Evolutionary conservation across 495 filamentous ascomycete species (phyloP).

Genomic region (Lasiosphaeriaceae sp.): DNA sequence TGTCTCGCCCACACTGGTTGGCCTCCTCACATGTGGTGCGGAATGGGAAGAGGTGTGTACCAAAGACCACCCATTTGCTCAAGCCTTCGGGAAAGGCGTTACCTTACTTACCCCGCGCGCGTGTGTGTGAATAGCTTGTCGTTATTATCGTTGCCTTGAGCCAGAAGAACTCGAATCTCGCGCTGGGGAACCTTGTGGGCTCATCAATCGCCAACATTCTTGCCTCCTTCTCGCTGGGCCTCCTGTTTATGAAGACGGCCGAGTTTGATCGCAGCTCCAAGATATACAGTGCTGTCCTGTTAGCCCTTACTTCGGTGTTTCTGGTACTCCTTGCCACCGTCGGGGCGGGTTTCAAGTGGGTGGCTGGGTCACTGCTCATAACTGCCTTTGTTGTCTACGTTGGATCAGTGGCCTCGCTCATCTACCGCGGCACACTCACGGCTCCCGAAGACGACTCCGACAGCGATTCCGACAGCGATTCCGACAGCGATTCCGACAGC

Average conservation of each 20-base stretch:
- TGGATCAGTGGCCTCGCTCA: slow-evolving; percentile 40
- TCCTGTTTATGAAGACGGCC: slow-evolving; percentile 35
- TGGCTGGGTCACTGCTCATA: slow-evolving; percentile 39
- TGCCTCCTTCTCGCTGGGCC: slow-evolving; percentile 52
- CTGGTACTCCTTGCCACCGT: slow-evolving; percentile 32
- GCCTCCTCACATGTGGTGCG: slow-evolving; percentile 51
- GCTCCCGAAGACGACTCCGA: slow-evolving; percentile 31
- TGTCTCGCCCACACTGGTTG: slow-evolving; percentile 47
- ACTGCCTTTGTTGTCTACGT: slow-evolving; percentile 45
- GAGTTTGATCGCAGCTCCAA: slow-evolving; percentile 45
- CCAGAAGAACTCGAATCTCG: slow-evolving; percentile 45
- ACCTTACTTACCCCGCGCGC: neutral
- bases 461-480: slow-evolving; percentile 27
- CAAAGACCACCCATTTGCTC: neutral
- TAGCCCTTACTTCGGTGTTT: slow-evolving; percentile 34
- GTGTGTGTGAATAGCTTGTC: slow-evolving; percentile 42
- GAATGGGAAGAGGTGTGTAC: slow-evolving; percentile 54
- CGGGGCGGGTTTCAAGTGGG: slow-evolving; percentile 21
- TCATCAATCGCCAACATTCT: slow-evolving; percentile 56
- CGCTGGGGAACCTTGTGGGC: slow-evolving; percentile 53
- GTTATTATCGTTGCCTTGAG: slow-evolving; percentile 48
- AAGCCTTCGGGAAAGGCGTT: neutral
- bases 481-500: slow-evolving; percentile 25
- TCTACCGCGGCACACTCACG: slow-evolving; percentile 40
- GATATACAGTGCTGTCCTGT: slow-evolving; percentile 42